Base-by-base conservation (phyloP, 2,329 filamentous ascomycete genomes). In the Aspergillus luchuensis region DNA sequence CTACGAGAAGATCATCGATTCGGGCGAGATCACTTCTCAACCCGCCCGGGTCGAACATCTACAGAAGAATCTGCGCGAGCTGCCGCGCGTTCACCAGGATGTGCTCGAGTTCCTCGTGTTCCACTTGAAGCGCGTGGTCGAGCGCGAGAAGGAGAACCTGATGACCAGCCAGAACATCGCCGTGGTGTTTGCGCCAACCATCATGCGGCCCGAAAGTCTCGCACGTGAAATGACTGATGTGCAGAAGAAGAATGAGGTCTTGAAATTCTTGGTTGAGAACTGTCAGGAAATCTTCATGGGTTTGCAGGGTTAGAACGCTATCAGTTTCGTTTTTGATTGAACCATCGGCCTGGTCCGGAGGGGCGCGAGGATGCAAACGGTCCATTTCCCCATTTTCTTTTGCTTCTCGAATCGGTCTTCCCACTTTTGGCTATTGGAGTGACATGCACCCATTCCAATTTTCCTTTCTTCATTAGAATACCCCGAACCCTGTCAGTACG, bases 111-210 rank as follows among this genome's bases (percentile, higher is more conserved):
- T 96, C 75, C 83, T 99, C 63, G 89, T 98, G 74, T 95, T 96
- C 82, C 95, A 99, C 80, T 84, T 99, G 68, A 89, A 89, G 67
- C 87, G 92, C 62, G 94, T 99, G 41, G 91, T 96, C 60, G 84
- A 88, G 68, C 87, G 91, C 65, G 90, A 96, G 73, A 85, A 85
- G 41, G 90, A 96, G 74, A 98, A 98, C 72, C 77, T 97, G 75
- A 99, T 99, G 95, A 97, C 92, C 23, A 91, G 94, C 59, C 91
- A 96, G 78, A 99, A 99, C 73, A 80, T 98, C 63, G 92, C 95
- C 3, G 95, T 99, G 45, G 95, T 99, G 39, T 99, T 99, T 74
- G 95, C 95, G 8, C 95, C 95, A 7, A 99, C 95, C 1, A 96
- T 99, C 69, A 96, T 99, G 91, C 87, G 94, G 68, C 92, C 96